Evolutionary conservation across 148 eudicot species (phyloP).

Genomic region (Agrostemma githago): DNA sequence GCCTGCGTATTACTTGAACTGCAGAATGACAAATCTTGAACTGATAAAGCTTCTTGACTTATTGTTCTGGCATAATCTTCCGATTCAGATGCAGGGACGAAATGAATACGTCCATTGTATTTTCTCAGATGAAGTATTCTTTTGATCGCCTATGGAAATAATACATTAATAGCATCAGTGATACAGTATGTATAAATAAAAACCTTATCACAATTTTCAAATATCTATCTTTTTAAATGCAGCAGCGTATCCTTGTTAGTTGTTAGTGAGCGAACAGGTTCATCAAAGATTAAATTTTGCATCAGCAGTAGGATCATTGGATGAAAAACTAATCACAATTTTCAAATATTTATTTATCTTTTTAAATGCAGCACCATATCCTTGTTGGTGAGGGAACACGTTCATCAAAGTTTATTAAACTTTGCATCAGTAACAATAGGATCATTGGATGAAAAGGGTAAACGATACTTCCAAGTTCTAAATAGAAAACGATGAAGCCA

Average conservation of each 20-base stretch:
- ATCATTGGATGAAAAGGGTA: background rate
- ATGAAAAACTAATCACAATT: background rate
- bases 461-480: background rate
- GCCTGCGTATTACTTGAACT: conserved; percentile 30
- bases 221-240: background rate
- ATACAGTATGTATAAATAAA: background rate
- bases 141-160: conserved; percentile 52
- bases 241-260: background rate
- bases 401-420: background rate
- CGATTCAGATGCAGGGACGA: conserved; percentile 79
- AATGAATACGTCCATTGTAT: conserved; percentile 69
- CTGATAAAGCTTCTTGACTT: conserved; percentile 27
- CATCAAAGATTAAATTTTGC: background rate
- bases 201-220: background rate
- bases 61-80: conserved; percentile 54
- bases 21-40: conserved; percentile 25
- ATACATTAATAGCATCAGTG: background rate
- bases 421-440: background rate
- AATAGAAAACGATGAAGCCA: background rate
- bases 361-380: background rate
- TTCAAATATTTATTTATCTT: background rate
- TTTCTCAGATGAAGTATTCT: conserved; percentile 64
- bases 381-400: background rate
- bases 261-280: background rate
- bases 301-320: background rate